A percentile compares a stretch with the other conserved stretches of the same genome.
These are phyloP conservation scores for Heterobasidion occidentale DNA, from an alignment of 1,284 basidiomycete genomes.

Conservation along the genomic window DNA sequence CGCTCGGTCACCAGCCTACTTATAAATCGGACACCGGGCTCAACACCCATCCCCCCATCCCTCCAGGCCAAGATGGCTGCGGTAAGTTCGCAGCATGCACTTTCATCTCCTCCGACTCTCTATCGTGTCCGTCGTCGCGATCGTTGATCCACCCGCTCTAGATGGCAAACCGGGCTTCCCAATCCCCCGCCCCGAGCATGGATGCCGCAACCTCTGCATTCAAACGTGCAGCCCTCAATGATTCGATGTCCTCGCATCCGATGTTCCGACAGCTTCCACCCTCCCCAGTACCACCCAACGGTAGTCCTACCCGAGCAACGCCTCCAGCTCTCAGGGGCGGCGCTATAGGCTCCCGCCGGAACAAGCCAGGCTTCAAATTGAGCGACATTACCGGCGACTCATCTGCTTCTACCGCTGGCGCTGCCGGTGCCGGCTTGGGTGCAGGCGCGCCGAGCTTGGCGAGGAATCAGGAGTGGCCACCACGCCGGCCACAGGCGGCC, in stretches of 20 bases:
- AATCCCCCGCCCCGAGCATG: constrained; percentile 20
- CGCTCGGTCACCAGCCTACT: constrained; percentile 33
- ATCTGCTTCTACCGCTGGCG: constrained; percentile 31
- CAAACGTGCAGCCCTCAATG: constrained; percentile 28
- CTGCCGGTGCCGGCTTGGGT: constrained; percentile 61
- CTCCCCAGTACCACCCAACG: constrained; percentile 12
- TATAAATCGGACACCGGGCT: constrained; percentile 26
- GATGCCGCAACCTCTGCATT: constrained; percentile 34
- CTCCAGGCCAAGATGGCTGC: constrained; percentile 92
- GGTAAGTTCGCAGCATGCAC: constrained; percentile 32
- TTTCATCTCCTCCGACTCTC: neutral
- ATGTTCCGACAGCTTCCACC: constrained; percentile 10
- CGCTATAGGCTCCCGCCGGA: constrained; percentile 43
- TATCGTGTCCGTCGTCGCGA: constrained; percentile 5
- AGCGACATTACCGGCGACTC: constrained; percentile 45
- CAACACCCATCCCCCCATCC: constrained; percentile 77
- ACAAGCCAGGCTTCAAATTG: constrained; percentile 52
- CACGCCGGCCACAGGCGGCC: constrained; percentile 33
- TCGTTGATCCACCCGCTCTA: constrained; percentile 15
- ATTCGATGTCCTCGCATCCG: constrained; percentile 1
- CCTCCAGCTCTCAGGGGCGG: constrained; percentile 13
- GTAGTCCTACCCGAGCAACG: constrained; percentile 11
- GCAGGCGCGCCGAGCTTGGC: constrained; percentile 48
- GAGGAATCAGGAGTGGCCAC: constrained; percentile 31
- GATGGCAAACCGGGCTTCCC: constrained; percentile 47